Evolutionary conservation across 73 alveolate genomes (phyloP).

Genomic region (Breviolum minutum): DNA sequence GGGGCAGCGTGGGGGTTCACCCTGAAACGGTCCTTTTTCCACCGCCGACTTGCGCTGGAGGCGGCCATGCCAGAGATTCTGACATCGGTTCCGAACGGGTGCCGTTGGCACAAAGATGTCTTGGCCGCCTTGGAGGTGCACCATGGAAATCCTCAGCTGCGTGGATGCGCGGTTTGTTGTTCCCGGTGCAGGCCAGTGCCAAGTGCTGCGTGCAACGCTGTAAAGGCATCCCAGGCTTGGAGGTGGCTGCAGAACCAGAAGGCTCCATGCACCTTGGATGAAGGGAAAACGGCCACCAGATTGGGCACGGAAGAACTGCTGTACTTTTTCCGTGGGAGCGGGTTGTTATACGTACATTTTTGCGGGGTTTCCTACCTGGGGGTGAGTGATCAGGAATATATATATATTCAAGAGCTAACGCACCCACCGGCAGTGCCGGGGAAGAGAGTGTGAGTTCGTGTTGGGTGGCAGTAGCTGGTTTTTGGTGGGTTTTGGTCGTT

Average conservation of each 20-base stretch:
- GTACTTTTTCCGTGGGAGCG: not conserved
- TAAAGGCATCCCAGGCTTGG: constrained; percentile 52
- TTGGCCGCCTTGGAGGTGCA: constrained; percentile 66
- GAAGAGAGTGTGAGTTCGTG: no score
- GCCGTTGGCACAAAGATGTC: constrained; percentile 69
- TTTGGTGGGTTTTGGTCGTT: no score
- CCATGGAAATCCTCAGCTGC: not conserved
- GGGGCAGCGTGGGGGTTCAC: not conserved
- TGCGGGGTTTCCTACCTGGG: not conserved
- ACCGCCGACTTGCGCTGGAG: not conserved
- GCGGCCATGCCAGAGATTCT: constrained; percentile 89
- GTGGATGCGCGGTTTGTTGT: no score
- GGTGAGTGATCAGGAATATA: not conserved
- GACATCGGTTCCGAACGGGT: constrained; percentile 61
- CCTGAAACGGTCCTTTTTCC: not conserved
- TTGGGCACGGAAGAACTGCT: not conserved
- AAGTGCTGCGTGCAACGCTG: constrained; percentile 80
- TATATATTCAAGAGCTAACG: no score
- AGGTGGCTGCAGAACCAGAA: constrained; percentile 45
- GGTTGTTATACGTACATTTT: not conserved
- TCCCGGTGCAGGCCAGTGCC: constrained; percentile 41
- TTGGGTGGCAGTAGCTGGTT: no score
- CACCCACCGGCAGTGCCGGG: no score
- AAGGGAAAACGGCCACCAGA: not conserved
- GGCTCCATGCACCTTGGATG: constrained; percentile 5